These are phyloP conservation scores for Gentiana dahurica DNA, from an alignment of 257 asterid species.

Conservation along the genomic window DNA sequence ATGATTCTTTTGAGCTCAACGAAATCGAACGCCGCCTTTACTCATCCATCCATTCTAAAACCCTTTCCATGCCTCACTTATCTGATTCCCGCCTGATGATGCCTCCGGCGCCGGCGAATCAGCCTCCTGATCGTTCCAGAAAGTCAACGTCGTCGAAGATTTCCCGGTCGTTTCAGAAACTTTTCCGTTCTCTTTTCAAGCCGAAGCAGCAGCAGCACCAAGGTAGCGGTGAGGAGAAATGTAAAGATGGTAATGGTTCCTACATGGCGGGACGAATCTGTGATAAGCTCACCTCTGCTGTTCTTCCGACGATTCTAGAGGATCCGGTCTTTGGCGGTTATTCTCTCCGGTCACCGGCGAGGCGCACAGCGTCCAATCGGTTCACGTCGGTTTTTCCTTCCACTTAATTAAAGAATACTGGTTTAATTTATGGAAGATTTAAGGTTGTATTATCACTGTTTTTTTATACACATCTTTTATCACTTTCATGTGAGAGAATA, in stretches of 20 bases:
- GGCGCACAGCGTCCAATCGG: slow-evolving; percentile 43
- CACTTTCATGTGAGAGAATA: too few relatives aligned
- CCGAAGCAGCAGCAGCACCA: slow-evolving; percentile 13
- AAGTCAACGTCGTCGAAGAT: slow-evolving; percentile 32
- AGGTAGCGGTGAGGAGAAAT: background rate
- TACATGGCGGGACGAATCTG: background rate
- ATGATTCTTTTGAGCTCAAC: slow-evolving; percentile 60
- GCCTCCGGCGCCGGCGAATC: slow-evolving; percentile 7
- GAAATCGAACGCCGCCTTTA: slow-evolving; percentile 46
- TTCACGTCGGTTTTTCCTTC: slow-evolving; percentile 17
- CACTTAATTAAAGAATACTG: background rate
- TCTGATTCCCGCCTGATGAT: slow-evolving; percentile 20
- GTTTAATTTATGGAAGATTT: background rate
- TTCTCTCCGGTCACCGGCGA: slow-evolving; percentile 45
- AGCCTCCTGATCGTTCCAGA: slow-evolving; percentile 4
- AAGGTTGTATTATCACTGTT: background rate
- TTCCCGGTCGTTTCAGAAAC: slow-evolving; percentile 40
- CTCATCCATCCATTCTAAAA: slow-evolving; percentile 48
- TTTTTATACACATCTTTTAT: too few relatives aligned
- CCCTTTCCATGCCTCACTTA: slow-evolving; percentile 70
- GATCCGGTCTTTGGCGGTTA: slow-evolving; percentile 34
- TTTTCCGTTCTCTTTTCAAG: slow-evolving; percentile 43
- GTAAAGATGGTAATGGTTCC: slow-evolving; percentile 7
- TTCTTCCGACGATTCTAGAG: slow-evolving; percentile 45
- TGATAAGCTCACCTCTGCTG: slow-evolving; percentile 23